A percentile compares a stretch with the other conserved stretches of the same genome.
phyloP scores from a whole-genome alignment of 202 grass and related monocot species.

The Cymbopogon flexuosus region DNA sequence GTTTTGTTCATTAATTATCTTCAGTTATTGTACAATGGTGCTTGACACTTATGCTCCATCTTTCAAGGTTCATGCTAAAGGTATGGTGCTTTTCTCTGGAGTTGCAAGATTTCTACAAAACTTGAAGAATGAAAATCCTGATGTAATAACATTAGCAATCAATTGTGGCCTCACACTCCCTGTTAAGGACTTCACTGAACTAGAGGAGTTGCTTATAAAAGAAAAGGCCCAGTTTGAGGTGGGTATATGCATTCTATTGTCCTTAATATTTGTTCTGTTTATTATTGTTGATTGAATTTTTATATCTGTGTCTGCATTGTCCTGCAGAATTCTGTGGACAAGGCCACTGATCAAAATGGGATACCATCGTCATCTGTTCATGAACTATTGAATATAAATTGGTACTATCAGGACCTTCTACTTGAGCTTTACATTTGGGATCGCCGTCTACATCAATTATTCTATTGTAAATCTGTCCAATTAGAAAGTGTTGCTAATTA shows the following conservation, averaged over 20 bases:
- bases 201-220: constrained; percentile 59
- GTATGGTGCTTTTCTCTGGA: constrained; percentile 55
- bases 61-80: constrained; percentile 70
- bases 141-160: constrained; percentile 11
- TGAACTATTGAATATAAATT: constrained; percentile 74
- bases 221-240: constrained; percentile 83
- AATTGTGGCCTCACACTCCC: constrained; percentile 27
- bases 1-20: constrained; percentile 22
- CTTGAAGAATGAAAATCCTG: constrained; percentile 56
- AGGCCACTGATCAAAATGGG: constrained; percentile 40
- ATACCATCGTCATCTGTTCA: constrained; percentile 27
- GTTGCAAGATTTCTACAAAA: constrained; percentile 52
- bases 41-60: constrained; percentile 30
- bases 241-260: constrained; percentile 21
- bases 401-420: constrained; percentile 81
- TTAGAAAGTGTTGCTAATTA: constrained; percentile 31
- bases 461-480: constrained; percentile 35
- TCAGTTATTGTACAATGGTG: constrained; percentile 2
- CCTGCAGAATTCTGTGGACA: constrained; percentile 49
- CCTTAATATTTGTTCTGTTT: constrained; percentile 7
- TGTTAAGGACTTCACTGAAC: constrained; percentile 60
- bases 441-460: constrained; percentile 65
- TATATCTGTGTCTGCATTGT: constrained; percentile 23
- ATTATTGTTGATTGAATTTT: constrained; percentile 25
- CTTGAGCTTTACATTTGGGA: constrained; percentile 87